Percentiles rank a stretch among this genome's conserved stretches.
Conservation (phyloP, 441 rosid genomes). For the Pelargonium australe region DNA sequence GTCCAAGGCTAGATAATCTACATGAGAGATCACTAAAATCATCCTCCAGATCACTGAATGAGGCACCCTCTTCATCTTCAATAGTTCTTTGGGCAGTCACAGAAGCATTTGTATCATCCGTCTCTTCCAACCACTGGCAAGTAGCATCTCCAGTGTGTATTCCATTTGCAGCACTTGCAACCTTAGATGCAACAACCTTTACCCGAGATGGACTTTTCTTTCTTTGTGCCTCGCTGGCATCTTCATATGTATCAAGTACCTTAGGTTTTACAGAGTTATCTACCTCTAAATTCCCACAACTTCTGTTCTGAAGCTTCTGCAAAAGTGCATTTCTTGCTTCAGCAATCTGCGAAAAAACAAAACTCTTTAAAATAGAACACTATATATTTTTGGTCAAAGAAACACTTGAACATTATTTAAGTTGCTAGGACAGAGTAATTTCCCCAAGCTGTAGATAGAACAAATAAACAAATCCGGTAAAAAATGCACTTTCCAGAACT, state of each 20-base stretch:
- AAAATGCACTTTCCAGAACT: too few species aligned
- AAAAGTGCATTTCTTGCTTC: conserved; percentile 47
- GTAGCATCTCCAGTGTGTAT: conserved; percentile 29
- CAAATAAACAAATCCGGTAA: too few species aligned
- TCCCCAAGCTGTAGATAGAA: too few species aligned
- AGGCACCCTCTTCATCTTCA: conserved; percentile 40
- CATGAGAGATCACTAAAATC: conserved; percentile 29
- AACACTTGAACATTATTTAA: too few species aligned
- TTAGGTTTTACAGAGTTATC: conserved; percentile 12
- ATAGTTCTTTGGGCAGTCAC: conserved; percentile 21
- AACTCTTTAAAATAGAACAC: neutral
- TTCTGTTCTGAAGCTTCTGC: conserved; percentile 37
- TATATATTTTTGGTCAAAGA: neutral
- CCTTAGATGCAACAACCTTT: conserved; percentile 16
- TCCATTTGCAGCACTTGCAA: conserved; percentile 22
- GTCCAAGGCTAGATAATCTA: conserved; percentile 25
- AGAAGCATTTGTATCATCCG: conserved; percentile 22
- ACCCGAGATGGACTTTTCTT: conserved; percentile 21
- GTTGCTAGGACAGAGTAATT: too few species aligned
- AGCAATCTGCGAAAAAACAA: conserved; percentile 35
- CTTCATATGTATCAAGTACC: conserved; percentile 18
- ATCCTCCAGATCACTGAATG: conserved; percentile 64
- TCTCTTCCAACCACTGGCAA: conserved; percentile 33
- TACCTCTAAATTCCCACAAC: conserved; percentile 15
- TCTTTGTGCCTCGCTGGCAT: conserved; percentile 19